Evolutionary conservation across 2,329 filamentous ascomycete species (phyloP), one percentile per base, ranked within the genome.

Genomic region (Colletotrichum horii): DNA sequence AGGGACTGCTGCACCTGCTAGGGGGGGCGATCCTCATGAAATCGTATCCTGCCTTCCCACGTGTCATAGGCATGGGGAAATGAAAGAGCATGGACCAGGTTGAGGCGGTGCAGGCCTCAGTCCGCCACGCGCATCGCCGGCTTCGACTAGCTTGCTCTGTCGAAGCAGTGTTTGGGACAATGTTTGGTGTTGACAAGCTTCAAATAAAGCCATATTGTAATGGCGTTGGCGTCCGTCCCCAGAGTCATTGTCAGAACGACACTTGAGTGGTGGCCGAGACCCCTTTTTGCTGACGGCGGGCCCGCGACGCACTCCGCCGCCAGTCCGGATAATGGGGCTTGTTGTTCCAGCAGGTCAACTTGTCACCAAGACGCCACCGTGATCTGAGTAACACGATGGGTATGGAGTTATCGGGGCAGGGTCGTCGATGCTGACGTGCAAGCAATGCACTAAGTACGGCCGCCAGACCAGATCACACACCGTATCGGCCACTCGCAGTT

Each of bases 1-100:
- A 71, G 68, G 72, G 22, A 55, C 62, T 66, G 61, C 61, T 36
- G 68, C 55, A 66, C 19, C 61, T 75, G 36, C 72, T 55, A 66
- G 32, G 72, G 60, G 30, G 62, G 70, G 34, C 71, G 70, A 76
- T 76, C 74, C 58, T 76, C 28, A 76, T 76, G 70, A 74, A 74
- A 68, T 70, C 64, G 74, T 56, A 69, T 60, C 70, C 70, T 74
- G 48, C 66, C 36, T 24, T 69, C 52, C 73, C 74, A 76, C 74
- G 74, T 76, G 74, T 76, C 60, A 56, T 36, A n/a, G 34, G 70
- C 64, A 76, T 76, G 74, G 70, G 74, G 70, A 76, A 67, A 72
- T 75, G 68, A 70, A 24, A 73, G 58, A 76, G 70, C 74, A 76
- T 74, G 56, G 70, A 34, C 74, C 70, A 76, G 70, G 55, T 34